Percentiles rank a stretch among this genome's conserved stretches.
phyloP scores from a whole-genome alignment of 768 basidiomycete species.

The Ramaria rubella region DNA sequence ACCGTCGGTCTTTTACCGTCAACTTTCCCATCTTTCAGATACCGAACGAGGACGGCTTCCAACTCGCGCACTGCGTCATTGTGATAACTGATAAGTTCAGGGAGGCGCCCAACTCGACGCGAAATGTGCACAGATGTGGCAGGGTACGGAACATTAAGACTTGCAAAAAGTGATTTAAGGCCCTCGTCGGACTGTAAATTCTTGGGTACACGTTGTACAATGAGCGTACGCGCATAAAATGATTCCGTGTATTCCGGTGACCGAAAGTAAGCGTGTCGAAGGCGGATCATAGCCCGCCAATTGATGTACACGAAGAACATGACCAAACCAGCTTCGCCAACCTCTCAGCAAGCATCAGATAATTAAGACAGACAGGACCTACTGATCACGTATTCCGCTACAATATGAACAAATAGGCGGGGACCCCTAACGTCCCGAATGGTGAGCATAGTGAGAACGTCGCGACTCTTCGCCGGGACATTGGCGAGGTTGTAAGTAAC shows the following conservation, averaged over 20 bases:
- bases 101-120: slow-evolving; percentile 79
- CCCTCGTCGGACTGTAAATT: slow-evolving; percentile 83
- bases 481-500: slow-evolving; percentile 72
- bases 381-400: slow-evolving; percentile 75
- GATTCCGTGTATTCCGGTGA: slow-evolving; percentile 82
- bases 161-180: slow-evolving; percentile 66
- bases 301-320: slow-evolving; percentile 66
- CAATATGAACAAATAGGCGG: slow-evolving; percentile 80
- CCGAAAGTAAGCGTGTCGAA: slow-evolving; percentile 84
- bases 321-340: slow-evolving; percentile 41
- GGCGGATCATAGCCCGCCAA: slow-evolving; percentile 70
- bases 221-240: slow-evolving; percentile 91
- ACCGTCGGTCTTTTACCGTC: slow-evolving; percentile 79
- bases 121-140: slow-evolving; percentile 89
- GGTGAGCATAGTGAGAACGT: slow-evolving; percentile 73
- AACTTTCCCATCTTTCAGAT: slow-evolving; percentile 77
- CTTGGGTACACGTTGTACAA: slow-evolving; percentile 73
- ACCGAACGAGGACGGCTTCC: slow-evolving; percentile 82
- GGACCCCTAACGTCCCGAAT: slow-evolving; percentile 74
- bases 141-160: slow-evolving; percentile 75
- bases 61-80: slow-evolving; percentile 92
- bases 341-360: slow-evolving; percentile 8
- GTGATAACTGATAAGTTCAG: slow-evolving; percentile 86
- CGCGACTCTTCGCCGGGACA: slow-evolving; percentile 43
- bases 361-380: slow-evolving; percentile 9